These are phyloP conservation scores for Pseudomicrostroma phylloplanum DNA, from an alignment of 1,284 basidiomycete species.

Conservation along the genomic window DNA sequence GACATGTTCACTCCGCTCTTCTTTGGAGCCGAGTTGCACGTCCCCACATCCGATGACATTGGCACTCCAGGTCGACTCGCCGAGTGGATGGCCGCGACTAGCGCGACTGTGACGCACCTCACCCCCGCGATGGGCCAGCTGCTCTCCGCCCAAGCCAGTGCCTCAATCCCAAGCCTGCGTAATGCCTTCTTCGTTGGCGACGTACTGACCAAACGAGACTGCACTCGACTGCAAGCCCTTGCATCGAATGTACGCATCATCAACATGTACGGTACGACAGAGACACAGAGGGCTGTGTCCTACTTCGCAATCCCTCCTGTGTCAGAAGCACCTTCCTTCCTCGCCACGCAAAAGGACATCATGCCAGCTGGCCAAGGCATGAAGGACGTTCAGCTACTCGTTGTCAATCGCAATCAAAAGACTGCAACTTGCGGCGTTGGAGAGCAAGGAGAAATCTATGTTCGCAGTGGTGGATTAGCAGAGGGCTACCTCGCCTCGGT, in stretches of 20 bases:
- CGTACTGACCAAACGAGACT: slow-evolving; percentile 95
- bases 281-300: slow-evolving; percentile 96
- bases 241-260: slow-evolving; percentile 81
- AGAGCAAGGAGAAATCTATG: slow-evolving; percentile 98
- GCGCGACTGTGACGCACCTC: slow-evolving; percentile 77
- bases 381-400: slow-evolving; percentile 94
- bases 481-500: slow-evolving; percentile 83
- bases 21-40: slow-evolving; percentile 89
- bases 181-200: slow-evolving; percentile 99
- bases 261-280: slow-evolving; percentile 99
- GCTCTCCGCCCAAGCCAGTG: slow-evolving; percentile 87
- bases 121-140: slow-evolving; percentile 96
- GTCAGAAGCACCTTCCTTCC: slow-evolving; percentile 76
- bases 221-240: slow-evolving; percentile 85
- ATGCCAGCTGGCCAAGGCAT: slow-evolving; percentile 98
- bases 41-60: slow-evolving; percentile 95
- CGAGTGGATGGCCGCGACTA: slow-evolving; percentile 93
- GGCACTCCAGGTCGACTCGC: slow-evolving; percentile 93
- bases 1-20: slow-evolving; percentile 99
- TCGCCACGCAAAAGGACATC: slow-evolving; percentile 91
- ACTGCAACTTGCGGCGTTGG: slow-evolving; percentile 86
- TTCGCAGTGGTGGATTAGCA: slow-evolving; percentile 88
- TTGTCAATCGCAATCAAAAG: slow-evolving; percentile 88
- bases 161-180: slow-evolving; percentile 74
- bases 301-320: slow-evolving; percentile 91